Percentiles rank a stretch among this genome's conserved stretches.
phyloP scores from a whole-genome alignment of 2,329 filamentous ascomycete species.

The Paramyrothecium sp. region DNA sequence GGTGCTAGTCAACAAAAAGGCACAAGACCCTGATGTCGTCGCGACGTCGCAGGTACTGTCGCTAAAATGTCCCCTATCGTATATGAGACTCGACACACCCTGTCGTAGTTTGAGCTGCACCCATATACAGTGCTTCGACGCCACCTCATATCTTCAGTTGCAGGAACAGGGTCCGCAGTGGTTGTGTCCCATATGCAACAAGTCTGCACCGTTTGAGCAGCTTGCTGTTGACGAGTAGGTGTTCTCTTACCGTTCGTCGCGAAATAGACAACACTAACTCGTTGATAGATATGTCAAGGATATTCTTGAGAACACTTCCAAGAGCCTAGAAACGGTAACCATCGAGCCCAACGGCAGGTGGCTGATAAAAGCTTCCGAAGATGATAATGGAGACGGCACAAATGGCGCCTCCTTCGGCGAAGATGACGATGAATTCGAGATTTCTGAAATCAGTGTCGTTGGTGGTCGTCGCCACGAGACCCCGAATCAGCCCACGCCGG shows the following conservation, averaged over 20 bases:
- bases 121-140: slow-evolving; percentile 95
- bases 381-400: slow-evolving; percentile 23
- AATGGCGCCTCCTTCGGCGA: slow-evolving; percentile 25
- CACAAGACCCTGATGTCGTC: slow-evolving; percentile 84
- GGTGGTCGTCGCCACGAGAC: slow-evolving; percentile 32
- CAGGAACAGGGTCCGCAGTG: slow-evolving; percentile 97
- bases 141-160: slow-evolving; percentile 84
- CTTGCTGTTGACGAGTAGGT: slow-evolving; percentile 84
- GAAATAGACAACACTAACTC: slow-evolving; percentile 10
- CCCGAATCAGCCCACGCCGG: slow-evolving; percentile 32
- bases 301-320: slow-evolving; percentile 73
- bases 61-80: slow-evolving; percentile 88
- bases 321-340: slow-evolving; percentile 76
- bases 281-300: slow-evolving; percentile 74
- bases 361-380: slow-evolving; percentile 43
- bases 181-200: slow-evolving; percentile 94
- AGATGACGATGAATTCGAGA: slow-evolving; percentile 51
- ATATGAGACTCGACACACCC: slow-evolving; percentile 75
- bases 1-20: slow-evolving; percentile 69
- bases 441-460: slow-evolving; percentile 40
- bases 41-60: slow-evolving; percentile 87
- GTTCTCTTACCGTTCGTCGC: neutral
- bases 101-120: slow-evolving; percentile 78
- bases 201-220: slow-evolving; percentile 74
- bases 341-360: slow-evolving; percentile 87